These are phyloP conservation scores for Infundibulicybe gibba DNA, from an alignment of 768 basidiomycete genomes.

Conservation along the genomic window DNA sequence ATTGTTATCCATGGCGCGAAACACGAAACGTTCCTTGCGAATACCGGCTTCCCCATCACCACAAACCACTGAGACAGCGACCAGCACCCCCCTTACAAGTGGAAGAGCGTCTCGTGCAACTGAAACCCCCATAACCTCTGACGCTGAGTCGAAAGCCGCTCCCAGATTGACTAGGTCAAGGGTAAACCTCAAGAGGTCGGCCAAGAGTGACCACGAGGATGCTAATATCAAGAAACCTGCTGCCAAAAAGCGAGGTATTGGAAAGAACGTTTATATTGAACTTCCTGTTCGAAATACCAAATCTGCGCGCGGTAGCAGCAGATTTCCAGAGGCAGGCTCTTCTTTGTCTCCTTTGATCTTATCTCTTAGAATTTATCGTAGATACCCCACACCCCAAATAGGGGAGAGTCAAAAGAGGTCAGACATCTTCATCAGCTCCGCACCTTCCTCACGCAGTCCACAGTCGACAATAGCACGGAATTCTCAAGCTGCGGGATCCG, in stretches of 20 bases:
- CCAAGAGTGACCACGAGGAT: too few species aligned
- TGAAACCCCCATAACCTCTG: conserved; percentile 56
- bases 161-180: too few species aligned
- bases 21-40: conserved; percentile 29
- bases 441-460: too few species aligned
- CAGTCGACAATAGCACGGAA: too few species aligned
- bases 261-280: conserved; percentile 29
- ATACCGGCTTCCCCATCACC: conserved; percentile 23
- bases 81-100: conserved; percentile 51
- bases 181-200: too few species aligned
- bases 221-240: conserved; percentile 20
- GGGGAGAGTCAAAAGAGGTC: conserved; percentile 30
- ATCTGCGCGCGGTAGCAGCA: conserved; percentile 20
- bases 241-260: conserved; percentile 30
- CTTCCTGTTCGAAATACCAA: conserved; percentile 17
- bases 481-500: too few species aligned
- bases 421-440: too few species aligned
- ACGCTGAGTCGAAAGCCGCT: conserved; percentile 12
- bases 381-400: conserved; percentile 14
- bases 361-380: conserved; percentile 7
- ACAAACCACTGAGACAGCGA: conserved; percentile 34
- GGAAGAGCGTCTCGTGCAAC: conserved; percentile 35
- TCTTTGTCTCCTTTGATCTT: not conserved
- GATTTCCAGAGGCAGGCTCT: conserved; percentile 2
- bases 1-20: conserved; percentile 33